Percentiles rank a stretch among this genome's conserved stretches.
These are phyloP conservation scores for Pythium dissotocum DNA, from an alignment of 352 stramenopile species.

Conservation along the genomic window DNA sequence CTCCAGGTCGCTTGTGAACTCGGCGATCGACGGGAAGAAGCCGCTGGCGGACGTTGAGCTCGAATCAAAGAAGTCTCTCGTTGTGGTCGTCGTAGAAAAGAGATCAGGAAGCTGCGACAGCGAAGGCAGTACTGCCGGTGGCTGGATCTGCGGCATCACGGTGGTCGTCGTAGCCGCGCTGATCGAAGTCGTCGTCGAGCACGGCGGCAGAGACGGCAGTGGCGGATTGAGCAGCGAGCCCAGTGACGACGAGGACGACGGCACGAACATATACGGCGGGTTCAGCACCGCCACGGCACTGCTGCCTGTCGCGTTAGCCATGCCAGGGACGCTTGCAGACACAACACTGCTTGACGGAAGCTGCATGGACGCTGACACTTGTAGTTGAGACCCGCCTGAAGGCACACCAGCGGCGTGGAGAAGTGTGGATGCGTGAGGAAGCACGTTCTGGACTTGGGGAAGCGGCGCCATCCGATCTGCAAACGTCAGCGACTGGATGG, in stretches of 20 bases:
- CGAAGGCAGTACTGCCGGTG: constrained; percentile 39
- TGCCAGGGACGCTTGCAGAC: neutral
- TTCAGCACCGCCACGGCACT: neutral
- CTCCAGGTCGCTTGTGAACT: constrained; percentile 47
- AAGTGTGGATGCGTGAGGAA: constrained; percentile 30
- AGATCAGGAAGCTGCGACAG: constrained; percentile 69
- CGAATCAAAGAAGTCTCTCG: constrained; percentile 58
- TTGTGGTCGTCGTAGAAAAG: constrained; percentile 35
- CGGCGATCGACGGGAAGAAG: constrained; percentile 53
- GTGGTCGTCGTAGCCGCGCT: neutral
- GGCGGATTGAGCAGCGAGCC: constrained; percentile 39
- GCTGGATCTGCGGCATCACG: constrained; percentile 5
- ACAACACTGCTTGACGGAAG: neutral
- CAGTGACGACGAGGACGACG: constrained; percentile 13
- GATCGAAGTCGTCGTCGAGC: constrained; percentile 6
- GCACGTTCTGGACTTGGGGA: constrained; percentile 29
- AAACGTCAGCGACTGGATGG: constrained; percentile 31
- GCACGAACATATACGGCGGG: constrained; percentile 9
- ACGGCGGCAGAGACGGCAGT: constrained; percentile 33
- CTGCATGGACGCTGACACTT: neutral
- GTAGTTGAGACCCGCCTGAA: neutral
- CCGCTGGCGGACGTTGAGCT: constrained; percentile 32
- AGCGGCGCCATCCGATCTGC: constrained; percentile 27
- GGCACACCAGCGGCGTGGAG: constrained; percentile 9
- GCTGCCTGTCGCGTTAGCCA: neutral